Evolutionary conservation across 1,284 basidiomycete genomes (phyloP).

Genomic region (Ceratobasidium papillatum): DNA sequence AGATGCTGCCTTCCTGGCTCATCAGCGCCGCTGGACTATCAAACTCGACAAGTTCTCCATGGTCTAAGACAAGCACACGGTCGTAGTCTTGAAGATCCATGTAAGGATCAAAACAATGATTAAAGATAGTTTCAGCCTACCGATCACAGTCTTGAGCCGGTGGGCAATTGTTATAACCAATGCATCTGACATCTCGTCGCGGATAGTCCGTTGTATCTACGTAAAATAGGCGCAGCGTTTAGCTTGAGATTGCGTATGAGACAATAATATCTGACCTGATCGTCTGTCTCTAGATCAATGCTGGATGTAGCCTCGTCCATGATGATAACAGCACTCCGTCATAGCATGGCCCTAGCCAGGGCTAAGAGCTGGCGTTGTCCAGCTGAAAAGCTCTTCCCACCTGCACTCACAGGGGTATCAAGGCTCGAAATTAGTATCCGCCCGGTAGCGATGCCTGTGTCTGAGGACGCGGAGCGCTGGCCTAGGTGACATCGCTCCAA

Average conservation of each 20-base stretch:
- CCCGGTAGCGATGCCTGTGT: conserved; percentile 42
- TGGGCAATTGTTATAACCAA: conserved; percentile 89
- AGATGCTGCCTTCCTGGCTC: conserved; percentile 63
- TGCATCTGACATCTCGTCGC: conserved; percentile 74
- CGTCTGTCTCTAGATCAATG: conserved; percentile 76
- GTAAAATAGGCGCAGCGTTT: conserved; percentile 29
- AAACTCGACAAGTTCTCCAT: conserved; percentile 72
- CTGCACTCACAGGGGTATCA: conserved; percentile 72
- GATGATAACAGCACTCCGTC: conserved; percentile 80
- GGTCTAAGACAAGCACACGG: conserved; percentile 75
- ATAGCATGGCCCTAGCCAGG: conserved; percentile 74
- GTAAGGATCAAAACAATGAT: not conserved
- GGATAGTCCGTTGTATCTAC: conserved; percentile 81
- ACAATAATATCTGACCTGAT: conserved; percentile 58
- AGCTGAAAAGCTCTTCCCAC: conserved; percentile 71
- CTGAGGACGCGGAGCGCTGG: conserved; percentile 28
- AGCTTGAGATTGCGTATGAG: not conserved
- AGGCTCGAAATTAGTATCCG: conserved; percentile 55
- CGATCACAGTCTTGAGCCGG: conserved; percentile 71
- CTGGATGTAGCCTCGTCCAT: conserved; percentile 87
- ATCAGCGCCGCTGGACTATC: conserved; percentile 74
- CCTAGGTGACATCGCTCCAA: conserved; percentile 68
- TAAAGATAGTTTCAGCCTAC: conserved; percentile 16
- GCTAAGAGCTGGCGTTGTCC: conserved; percentile 86
- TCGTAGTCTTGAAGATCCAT: conserved; percentile 69